Conservation (phyloP, 805 yeast genomes). For the Lachancea nothofagi region DNA sequence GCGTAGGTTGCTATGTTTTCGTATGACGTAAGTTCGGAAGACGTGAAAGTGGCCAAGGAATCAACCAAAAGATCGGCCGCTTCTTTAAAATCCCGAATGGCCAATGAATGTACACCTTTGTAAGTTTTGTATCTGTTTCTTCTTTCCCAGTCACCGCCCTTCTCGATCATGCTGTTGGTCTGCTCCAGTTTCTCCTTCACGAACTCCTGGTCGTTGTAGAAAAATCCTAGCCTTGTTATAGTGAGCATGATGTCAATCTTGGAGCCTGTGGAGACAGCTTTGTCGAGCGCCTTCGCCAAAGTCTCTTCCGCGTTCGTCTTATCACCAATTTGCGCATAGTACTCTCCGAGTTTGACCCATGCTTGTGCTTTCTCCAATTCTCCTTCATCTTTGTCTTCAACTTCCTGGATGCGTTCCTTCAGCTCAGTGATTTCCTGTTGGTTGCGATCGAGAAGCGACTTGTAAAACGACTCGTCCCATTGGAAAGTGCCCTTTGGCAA, state of each 20-base stretch:
- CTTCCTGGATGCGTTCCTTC: slow-evolving; percentile 40
- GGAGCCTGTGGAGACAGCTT: slow-evolving; percentile 80
- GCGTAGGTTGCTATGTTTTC: slow-evolving; percentile 88
- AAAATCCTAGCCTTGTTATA: slow-evolving; percentile 82
- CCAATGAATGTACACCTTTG: slow-evolving; percentile 74
- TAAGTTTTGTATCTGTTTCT: slow-evolving; percentile 92
- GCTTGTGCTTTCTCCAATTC: slow-evolving; percentile 74
- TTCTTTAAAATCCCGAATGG: slow-evolving; percentile 79
- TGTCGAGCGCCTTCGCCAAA: slow-evolving; percentile 64
- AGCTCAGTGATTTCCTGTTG: slow-evolving; percentile 46
- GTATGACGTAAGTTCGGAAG: slow-evolving; percentile 82
- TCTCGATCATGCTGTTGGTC: slow-evolving; percentile 71
- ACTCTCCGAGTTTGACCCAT: slow-evolving; percentile 79
- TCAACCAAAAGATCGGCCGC: slow-evolving; percentile 84
- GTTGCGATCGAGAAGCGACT: slow-evolving; percentile 47
- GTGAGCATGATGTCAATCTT: slow-evolving; percentile 84
- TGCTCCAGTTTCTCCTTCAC: slow-evolving; percentile 70
- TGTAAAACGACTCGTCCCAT: slow-evolving; percentile 59
- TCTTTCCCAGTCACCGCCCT: slow-evolving; percentile 99
- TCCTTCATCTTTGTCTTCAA: slow-evolving; percentile 68
- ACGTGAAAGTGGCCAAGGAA: slow-evolving; percentile 90
- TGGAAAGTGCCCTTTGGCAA: slow-evolving; percentile 33
- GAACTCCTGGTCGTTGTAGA: slow-evolving; percentile 69
- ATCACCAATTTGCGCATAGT: slow-evolving; percentile 82
- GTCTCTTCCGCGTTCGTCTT: slow-evolving; percentile 60